Conservation (phyloP, 345 rosid genomes). For the Geranium rotundifolium region DNA sequence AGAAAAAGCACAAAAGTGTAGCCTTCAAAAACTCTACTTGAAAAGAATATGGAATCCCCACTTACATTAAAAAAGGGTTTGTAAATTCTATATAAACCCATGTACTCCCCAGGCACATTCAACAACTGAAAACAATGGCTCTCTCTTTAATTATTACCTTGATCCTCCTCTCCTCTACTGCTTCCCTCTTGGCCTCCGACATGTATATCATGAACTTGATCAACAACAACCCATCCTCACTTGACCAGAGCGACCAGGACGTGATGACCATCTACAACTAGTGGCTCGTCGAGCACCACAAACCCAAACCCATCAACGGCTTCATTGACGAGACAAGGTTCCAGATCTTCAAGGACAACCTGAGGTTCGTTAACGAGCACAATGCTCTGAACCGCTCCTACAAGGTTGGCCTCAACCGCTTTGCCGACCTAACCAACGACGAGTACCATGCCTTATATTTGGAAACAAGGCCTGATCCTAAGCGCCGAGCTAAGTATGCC, state of each 20-base stretch:
- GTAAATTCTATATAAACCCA: no score
- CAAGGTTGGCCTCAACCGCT: no score
- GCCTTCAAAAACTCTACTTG: no score
- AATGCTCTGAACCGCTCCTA: no score
- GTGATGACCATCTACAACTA: slow-evolving; percentile 51
- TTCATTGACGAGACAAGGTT: slow-evolving; percentile 39
- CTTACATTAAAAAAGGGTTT: no score
- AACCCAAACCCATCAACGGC: slow-evolving; percentile 39
- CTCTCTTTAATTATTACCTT: slow-evolving; percentile 1
- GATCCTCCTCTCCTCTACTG: slow-evolving; percentile 19
- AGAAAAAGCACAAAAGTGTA: no score
- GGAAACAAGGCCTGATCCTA: slow-evolving; percentile 31
- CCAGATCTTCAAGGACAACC: slow-evolving; percentile 68
- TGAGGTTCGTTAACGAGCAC: slow-evolving; percentile 60
- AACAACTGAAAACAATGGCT: no score
- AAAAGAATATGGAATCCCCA: no score
- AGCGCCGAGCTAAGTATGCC: slow-evolving; percentile 31
- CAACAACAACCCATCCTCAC: slow-evolving; percentile 10
- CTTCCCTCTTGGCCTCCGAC: slow-evolving; percentile 30
- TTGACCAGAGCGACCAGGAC: slow-evolving; percentile 57
- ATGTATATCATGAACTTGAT: slow-evolving; percentile 24
- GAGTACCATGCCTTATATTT: slow-evolving; percentile 55
- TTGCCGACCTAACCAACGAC: slow-evolving; percentile 63
- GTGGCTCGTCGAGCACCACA: slow-evolving; percentile 49
- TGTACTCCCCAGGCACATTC: no score